Evolutionary conservation across 179 eudicot genomes (phyloP).

Genomic region (Spinacia oleracea): DNA sequence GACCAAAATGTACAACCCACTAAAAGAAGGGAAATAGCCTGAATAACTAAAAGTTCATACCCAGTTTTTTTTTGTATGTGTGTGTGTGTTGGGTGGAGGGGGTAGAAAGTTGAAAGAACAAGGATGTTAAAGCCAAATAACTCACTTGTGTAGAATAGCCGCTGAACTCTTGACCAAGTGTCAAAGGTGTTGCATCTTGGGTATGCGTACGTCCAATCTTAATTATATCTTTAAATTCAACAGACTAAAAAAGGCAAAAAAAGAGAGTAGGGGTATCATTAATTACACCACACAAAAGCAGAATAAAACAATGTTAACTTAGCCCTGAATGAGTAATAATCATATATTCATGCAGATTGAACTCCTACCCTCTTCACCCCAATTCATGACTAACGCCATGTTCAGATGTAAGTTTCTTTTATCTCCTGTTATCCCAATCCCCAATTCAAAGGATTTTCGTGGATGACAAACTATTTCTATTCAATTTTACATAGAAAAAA

Average conservation of each 20-base stretch:
- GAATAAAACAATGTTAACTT: not conserved
- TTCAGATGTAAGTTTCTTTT: too few species aligned
- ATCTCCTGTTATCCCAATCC: too few species aligned
- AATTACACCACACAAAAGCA: not conserved
- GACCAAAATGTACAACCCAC: not conserved
- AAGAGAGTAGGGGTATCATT: slow-evolving; percentile 12
- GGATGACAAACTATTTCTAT: too few species aligned
- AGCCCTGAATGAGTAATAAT: not conserved
- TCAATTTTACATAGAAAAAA: too few species aligned
- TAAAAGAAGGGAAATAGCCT: not conserved
- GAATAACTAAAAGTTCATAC: too few species aligned
- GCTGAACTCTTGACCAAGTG: slow-evolving; percentile 98
- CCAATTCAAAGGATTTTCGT: too few species aligned
- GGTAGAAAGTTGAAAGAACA: not conserved
- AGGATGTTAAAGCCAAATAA: not conserved
- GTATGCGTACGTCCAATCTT: slow-evolving; percentile 99
- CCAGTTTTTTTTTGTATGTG: too few species aligned
- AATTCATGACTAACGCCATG: too few species aligned
- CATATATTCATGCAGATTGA: not conserved
- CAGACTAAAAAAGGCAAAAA: slow-evolving; percentile 46
- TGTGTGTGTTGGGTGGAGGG: not conserved
- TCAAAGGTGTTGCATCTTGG: slow-evolving; percentile 99
- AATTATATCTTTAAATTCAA: slow-evolving; percentile 84
- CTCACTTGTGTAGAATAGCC: slow-evolving; percentile 95
- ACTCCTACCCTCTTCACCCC: not conserved